phyloP scores from a whole-genome alignment of 164 flowering plant genomes.

The Macadamia tetraphylla region DNA sequence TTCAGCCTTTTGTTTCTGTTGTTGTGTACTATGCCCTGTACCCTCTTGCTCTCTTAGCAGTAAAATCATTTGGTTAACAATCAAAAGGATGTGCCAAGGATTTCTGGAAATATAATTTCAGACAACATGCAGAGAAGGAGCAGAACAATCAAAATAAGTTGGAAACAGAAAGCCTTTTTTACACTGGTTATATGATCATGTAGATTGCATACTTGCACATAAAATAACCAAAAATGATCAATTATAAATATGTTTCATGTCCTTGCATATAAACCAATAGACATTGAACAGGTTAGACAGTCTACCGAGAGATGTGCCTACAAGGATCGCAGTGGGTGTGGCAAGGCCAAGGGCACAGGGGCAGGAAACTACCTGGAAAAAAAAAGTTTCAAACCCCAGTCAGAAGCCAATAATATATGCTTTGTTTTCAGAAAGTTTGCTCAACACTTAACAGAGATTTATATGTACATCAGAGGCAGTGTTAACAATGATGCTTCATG shows the following conservation, averaged over 20 bases:
- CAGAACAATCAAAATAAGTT: neutral
- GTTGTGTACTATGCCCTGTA: too few relatives aligned
- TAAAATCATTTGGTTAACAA: neutral
- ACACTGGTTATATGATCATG: neutral
- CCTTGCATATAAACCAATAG: too few relatives aligned
- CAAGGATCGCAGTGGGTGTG: constrained; percentile 92
- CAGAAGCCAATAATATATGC: neutral
- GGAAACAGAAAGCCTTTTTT: neutral
- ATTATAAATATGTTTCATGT: too few relatives aligned
- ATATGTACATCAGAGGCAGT: neutral
- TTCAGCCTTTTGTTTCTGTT: too few relatives aligned
- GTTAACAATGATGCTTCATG: neutral
- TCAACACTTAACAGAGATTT: neutral
- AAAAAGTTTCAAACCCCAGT: neutral
- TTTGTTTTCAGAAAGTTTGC: neutral
- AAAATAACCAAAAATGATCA: neutral
- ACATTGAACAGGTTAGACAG: constrained; percentile 2
- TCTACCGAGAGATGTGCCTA: constrained; percentile 95
- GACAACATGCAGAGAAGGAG: neutral
- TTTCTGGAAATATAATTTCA: neutral
- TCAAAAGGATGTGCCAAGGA: neutral
- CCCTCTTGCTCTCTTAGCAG: too few relatives aligned
- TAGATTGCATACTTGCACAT: neutral
- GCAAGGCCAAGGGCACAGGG: constrained; percentile 99
- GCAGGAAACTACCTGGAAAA: constrained; percentile 88